Base-by-base conservation (phyloP, 345 rosid species). In the Eucalyptus marginata region DNA sequence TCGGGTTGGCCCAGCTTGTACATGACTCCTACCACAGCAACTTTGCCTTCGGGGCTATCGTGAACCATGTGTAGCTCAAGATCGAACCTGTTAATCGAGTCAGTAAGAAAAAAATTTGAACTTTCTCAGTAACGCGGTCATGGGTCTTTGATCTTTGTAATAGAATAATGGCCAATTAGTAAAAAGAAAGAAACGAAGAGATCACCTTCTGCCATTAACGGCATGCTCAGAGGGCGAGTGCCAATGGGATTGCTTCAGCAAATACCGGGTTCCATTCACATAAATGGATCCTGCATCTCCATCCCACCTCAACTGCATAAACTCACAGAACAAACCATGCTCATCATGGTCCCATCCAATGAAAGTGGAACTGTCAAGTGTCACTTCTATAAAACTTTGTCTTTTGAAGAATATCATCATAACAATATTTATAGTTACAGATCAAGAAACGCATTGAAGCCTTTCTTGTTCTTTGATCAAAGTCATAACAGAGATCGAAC, bases 41-140 rank as follows among this genome's bases (percentile, higher is more conserved):
- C 31, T 51, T 91, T 91, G 25, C 97, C 99, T 40, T 92, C 91
- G 16, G 52, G 86, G 89, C 94, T 95, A 89, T 95, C 92, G 31
- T 97, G 99, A 88, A 97, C 98, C 97, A 97, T 83, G 83, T 97
- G 99, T 8, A 89, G 89, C 92, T 97, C 99, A 22, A 95, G 51
- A 89, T 88, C 98, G 87, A 90, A 93, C 87, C 99, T 96, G 91
- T 11, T 31, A 31, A 17, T 27, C 80, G 36, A 87, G 29, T 76
- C 24, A 76, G 27, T 10, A 36, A 20, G 47, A 40, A 40, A 76
- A 20, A 6, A 36, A 22, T 8, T 86, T 5, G 66, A 59, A 52
- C 47, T 52, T 36, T 44, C 36, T 62, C 14, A 46, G 31, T 27
- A 25, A 40, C 9, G 81, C 4, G n/a, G 27, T 22, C 46, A 9